Evolutionary conservation across 176 grass and related monocot genomes (phyloP), one percentile per base, ranked within the genome.

Genomic region (Leersia perrieri): DNA sequence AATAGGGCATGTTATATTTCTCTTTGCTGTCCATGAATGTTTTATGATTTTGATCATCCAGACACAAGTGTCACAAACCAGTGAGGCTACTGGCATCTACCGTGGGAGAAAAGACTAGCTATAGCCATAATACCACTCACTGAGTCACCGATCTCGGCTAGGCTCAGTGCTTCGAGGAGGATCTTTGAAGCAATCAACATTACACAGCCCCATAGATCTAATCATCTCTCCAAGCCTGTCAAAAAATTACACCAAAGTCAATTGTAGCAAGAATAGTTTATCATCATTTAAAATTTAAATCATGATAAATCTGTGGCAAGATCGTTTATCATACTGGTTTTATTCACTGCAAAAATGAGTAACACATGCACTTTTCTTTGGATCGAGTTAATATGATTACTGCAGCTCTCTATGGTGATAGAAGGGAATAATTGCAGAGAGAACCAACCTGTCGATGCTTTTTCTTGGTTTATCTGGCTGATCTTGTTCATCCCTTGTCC

Each of bases 141-240:
- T 71, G 53, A 58, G n/a, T 58, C 53, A 58, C n/a, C n/a, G 82
- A 60, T 57, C 70, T 70, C 41, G 73, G 28, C 5, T 77, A 63
- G 80, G 55, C 77, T 92, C 81, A 60, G 42, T 68, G 33, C 60
- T 81, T 80, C 28, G 86, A 88, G 68, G 72, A 71, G 80, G 62
- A 62, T 85, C 92, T 87, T 94, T 95, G 86, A 98, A 98, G 86
- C 92, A 98, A 33, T 93, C 90, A 3, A 89, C 87, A 84, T 91
- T 98, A 55, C 92, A 95, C 16, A 98, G 65, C 9, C 95, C 84
- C 80, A 98, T 91, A 2, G 84, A 87, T 78, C 92, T 95, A 28
- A 98, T 95, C 84, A 93, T 93, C 75, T 87, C 92, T 14, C 90
- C 95, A 77, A 98, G 82, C 57, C 95, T 98, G 80, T 57, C 41